Evolutionary conservation across 352 stramenopile genomes (phyloP).

Genomic region (Phytophthora kernoviae): DNA sequence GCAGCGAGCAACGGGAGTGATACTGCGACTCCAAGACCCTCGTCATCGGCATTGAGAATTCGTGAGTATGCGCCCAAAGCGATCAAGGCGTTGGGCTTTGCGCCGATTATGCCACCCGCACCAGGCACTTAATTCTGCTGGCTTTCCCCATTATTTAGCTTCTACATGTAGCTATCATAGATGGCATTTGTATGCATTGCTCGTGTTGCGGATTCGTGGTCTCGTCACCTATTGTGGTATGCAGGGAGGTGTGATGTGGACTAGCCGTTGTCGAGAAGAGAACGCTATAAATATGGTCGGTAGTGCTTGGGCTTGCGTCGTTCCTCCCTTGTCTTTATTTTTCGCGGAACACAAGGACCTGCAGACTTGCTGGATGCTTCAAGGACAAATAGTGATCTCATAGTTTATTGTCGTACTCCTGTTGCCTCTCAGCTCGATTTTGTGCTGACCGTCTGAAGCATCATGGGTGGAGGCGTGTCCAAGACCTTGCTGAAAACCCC

Average conservation of each 20-base stretch:
- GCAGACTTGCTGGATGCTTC: constrained; percentile 1
- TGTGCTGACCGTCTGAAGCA: constrained; percentile 8
- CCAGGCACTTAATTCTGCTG: neutral
- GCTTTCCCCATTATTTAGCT: no score
- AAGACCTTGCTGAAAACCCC: constrained; percentile 9
- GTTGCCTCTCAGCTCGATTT: constrained; percentile 11
- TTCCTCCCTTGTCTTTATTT: constrained; percentile 1
- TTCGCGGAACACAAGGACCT: neutral
- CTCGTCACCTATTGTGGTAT: neutral
- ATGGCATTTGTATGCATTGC: no score
- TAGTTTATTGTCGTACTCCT: constrained; percentile 5
- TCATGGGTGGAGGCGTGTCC: constrained; percentile 50
- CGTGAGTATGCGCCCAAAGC: constrained; percentile 79
- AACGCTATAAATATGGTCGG: constrained; percentile 31
- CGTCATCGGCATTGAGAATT: constrained; percentile 74
- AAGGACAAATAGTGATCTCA: constrained; percentile 12
- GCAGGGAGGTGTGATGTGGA: neutral
- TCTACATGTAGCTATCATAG: no score
- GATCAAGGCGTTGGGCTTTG: constrained; percentile 71
- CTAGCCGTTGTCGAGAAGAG: neutral
- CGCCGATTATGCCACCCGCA: constrained; percentile 31
- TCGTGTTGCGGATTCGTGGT: no score
- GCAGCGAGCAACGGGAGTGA: constrained; percentile 1
- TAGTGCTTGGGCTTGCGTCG: neutral
- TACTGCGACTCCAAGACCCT: constrained; percentile 12